These are phyloP conservation scores for Vanderwaltozyma polyspora DNA, from an alignment of 805 yeast species.

Conservation along the genomic window DNA sequence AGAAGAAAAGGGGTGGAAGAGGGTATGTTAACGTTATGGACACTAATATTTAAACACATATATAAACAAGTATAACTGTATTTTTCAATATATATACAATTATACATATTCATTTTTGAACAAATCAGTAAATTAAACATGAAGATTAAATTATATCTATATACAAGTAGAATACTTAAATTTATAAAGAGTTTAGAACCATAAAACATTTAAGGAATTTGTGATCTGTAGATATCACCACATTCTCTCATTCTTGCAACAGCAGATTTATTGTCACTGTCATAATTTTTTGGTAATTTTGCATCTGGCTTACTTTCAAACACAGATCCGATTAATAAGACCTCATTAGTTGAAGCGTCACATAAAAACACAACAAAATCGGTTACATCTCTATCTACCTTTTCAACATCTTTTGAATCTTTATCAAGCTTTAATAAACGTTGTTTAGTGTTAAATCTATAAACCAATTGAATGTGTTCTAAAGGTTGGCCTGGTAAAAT, in stretches of 20 bases:
- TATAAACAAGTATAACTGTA: too few species aligned
- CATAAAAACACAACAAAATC: constrained; percentile 54
- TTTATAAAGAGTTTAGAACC: too few species aligned
- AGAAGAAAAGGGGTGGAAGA: constrained; percentile 38
- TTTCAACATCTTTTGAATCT: constrained; percentile 34
- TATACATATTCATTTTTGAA: too few species aligned
- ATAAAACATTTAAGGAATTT: neutral
- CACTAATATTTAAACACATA: constrained; percentile 9
- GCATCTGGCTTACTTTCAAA: constrained; percentile 46
- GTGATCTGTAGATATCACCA: constrained; percentile 23
- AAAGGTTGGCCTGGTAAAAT: constrained; percentile 46
- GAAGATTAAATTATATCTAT: too few species aligned
- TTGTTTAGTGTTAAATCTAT: constrained; percentile 54
- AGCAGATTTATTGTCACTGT: constrained; percentile 17
- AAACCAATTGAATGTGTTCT: constrained; percentile 48
- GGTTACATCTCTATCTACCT: constrained; percentile 40
- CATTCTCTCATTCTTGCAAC: constrained; percentile 22
- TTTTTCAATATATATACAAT: too few species aligned
- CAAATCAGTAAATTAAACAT: too few species aligned
- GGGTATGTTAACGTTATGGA: constrained; percentile 62
- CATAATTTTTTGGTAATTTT: constrained; percentile 22
- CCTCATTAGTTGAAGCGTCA: constrained; percentile 47
- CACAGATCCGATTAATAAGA: constrained; percentile 52
- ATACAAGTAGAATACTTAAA: too few species aligned
- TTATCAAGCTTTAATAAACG: constrained; percentile 39